Base-by-base conservation (phyloP, 2,329 filamentous ascomycete species). In the Eutypa lata region DNA sequence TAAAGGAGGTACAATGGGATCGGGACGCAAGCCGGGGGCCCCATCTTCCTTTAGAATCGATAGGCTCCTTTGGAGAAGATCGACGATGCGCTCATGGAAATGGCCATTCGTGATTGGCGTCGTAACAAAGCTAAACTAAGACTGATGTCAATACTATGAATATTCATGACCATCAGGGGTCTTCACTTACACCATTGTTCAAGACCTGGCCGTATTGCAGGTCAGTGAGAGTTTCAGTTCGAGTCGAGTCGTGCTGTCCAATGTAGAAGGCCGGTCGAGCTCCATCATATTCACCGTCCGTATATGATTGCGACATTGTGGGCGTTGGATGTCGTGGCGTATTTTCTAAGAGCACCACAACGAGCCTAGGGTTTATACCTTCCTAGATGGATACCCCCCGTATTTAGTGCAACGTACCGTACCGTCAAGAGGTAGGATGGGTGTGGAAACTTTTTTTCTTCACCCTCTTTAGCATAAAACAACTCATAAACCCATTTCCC, bases 41-140 rank as follows among this genome's bases (percentile, higher is more conserved):
- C 66, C 73, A 56, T 73, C 77, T 38, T 74, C 68, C 46, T 79
- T 72, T 19, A 82, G 65, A 14, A 74, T 65, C 4, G 74, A 66
- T 11, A 82, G 70, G 65, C 89, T 83, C 44, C 75, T 70, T 43
- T 80, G 76, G 31, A 89, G 75, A 28, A 89, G 74, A 22, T 76
- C 74, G 58, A 88, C 76, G 16, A 94, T 84, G 52, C 88, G 81
- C 26, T 82, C 76, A 57, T 85, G 86, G 69, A 93, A 94, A 64
- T 85, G 79, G 19, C 76, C 70, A 63, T 88, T 94, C 38, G 89
- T 93, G 66, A 95, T 86, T 48, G 89, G 87, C 18, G 84, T 86
- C 4, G 89, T 92, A 58, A 89, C 80, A 75, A 91, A 90, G 66
- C 87, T 83, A 75, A 93, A 90, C 88, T 92, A 60, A 21, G 37